Evolutionary conservation across 2,329 filamentous ascomycete species (phyloP).

Genomic region (Ophiostoma pallidulum): DNA sequence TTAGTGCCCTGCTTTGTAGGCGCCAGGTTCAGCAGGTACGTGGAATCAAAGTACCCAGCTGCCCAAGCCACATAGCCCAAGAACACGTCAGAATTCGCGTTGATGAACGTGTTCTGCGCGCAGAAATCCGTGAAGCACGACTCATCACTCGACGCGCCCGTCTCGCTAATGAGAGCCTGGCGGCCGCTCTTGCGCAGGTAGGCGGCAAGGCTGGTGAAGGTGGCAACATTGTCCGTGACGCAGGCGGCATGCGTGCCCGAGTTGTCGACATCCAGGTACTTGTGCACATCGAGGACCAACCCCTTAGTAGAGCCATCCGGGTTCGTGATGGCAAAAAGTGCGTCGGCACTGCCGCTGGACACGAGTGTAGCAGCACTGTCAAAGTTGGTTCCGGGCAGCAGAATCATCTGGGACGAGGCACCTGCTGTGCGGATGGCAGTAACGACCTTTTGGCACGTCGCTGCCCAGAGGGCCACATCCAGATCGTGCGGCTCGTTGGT

Average conservation of each 20-base stretch:
- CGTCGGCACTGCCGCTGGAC: constrained; percentile 39
- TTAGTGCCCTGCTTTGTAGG: constrained; percentile 14
- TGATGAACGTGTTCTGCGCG: constrained; percentile 24
- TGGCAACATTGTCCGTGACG: constrained; percentile 35
- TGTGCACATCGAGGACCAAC: constrained; percentile 51
- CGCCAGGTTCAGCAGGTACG: constrained; percentile 22
- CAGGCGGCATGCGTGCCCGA: constrained; percentile 44
- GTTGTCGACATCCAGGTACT: constrained; percentile 51
- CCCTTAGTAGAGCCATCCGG: constrained; percentile 47
- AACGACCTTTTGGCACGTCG: constrained; percentile 52
- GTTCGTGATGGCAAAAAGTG: constrained; percentile 45
- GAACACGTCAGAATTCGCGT: constrained; percentile 25
- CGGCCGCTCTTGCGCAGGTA: constrained; percentile 27
- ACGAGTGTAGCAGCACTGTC: constrained; percentile 28
- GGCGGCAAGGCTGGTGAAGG: constrained; percentile 25
- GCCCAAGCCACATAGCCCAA: constrained; percentile 23
- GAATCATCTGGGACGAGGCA: constrained; percentile 51
- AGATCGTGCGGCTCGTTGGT: constrained; percentile 63
- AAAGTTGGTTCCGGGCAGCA: constrained; percentile 47
- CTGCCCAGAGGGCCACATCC: constrained; percentile 47
- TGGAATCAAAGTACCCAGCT: constrained; percentile 20
- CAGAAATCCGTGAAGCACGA: constrained; percentile 26
- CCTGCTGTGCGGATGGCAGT: constrained; percentile 55
- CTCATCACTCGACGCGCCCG: constrained; percentile 27
- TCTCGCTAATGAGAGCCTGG: constrained; percentile 28